Percentiles rank a stretch among this genome's conserved stretches.
These are phyloP conservation scores for Dactylonectria macrodidyma DNA, from an alignment of 2,329 filamentous ascomycete genomes.

Conservation along the genomic window DNA sequence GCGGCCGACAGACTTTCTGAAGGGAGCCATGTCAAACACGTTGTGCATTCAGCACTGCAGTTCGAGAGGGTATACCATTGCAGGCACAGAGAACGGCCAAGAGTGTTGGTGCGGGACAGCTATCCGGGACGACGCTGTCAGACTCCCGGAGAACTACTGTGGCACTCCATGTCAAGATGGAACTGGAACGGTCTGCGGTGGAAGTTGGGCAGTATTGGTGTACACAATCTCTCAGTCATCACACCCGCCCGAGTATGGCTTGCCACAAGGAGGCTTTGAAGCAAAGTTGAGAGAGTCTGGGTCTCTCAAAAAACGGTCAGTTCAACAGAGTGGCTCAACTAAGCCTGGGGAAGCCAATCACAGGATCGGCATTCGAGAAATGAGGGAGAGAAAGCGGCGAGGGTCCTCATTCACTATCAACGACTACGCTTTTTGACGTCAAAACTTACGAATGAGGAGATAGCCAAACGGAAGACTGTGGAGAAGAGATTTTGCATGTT, in stretches of 20 bases:
- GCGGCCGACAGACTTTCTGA: slow-evolving; percentile 45
- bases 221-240: slow-evolving; percentile 14
- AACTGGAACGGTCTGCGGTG: slow-evolving; percentile 40
- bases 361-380: slow-evolving; percentile 17
- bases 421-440: neutral
- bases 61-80: slow-evolving; percentile 57
- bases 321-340: neutral
- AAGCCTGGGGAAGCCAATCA: neutral
- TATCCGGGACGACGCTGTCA: slow-evolving; percentile 42
- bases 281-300: neutral
- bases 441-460: neutral
- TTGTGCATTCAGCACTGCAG: slow-evolving; percentile 65
- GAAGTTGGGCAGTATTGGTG: slow-evolving; percentile 47
- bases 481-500: neutral
- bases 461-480: neutral
- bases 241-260: slow-evolving; percentile 4
- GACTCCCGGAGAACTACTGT: slow-evolving; percentile 45
- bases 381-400: slow-evolving; percentile 7
- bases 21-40: slow-evolving; percentile 62
- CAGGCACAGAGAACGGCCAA: slow-evolving; percentile 64
- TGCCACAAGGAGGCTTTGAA: neutral
- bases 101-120: slow-evolving; percentile 67
- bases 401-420: neutral
- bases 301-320: neutral
- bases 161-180: slow-evolving; percentile 40